A percentile compares a stretch with the other conserved stretches of the same genome.
Conservation (phyloP, 768 basidiomycete species). For the Cantharellus cinnabarinus region DNA sequence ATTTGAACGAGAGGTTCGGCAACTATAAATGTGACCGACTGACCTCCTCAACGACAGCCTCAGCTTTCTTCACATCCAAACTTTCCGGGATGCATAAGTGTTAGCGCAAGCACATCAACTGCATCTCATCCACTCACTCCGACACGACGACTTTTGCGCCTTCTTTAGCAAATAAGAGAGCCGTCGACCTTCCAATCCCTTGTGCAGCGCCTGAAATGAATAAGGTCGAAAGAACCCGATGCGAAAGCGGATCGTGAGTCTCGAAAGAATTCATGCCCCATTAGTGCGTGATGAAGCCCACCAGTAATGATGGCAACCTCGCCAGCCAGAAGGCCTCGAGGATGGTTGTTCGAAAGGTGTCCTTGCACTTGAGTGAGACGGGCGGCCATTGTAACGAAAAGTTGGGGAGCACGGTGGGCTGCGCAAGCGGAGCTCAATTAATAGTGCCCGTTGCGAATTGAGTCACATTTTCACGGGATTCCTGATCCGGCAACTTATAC, state of each 20-base stretch:
- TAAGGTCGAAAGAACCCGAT: not conserved
- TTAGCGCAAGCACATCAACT: not conserved
- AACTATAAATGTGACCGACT: slow-evolving; percentile 15
- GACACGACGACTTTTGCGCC: slow-evolving; percentile 73
- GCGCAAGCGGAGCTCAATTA: too few relatives aligned
- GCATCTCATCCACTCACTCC: slow-evolving; percentile 30
- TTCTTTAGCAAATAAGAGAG: slow-evolving; percentile 62
- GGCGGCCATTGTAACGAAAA: slow-evolving; percentile 13
- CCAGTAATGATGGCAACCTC: slow-evolving; percentile 80
- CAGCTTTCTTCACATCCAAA: slow-evolving; percentile 50
- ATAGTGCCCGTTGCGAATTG: too few relatives aligned
- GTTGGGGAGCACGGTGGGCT: too few relatives aligned
- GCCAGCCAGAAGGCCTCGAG: slow-evolving; percentile 41
- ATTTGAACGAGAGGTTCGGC: not conserved
- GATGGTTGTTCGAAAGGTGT: slow-evolving; percentile 34
- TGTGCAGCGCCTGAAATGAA: slow-evolving; percentile 44
- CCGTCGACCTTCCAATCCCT: slow-evolving; percentile 62
- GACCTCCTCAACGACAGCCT: slow-evolving; percentile 51
- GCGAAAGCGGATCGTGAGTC: not conserved
- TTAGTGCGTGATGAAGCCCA: slow-evolving; percentile 15
- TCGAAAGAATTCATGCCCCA: not conserved
- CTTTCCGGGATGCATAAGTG: slow-evolving; percentile 18
- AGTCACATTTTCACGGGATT: too few relatives aligned
- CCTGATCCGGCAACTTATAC: too few relatives aligned
- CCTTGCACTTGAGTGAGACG: slow-evolving; percentile 47